Percentiles rank a stretch among this genome's conserved stretches.
Conservation (phyloP, 805 yeast species). For the Naumovozyma baii region DNA sequence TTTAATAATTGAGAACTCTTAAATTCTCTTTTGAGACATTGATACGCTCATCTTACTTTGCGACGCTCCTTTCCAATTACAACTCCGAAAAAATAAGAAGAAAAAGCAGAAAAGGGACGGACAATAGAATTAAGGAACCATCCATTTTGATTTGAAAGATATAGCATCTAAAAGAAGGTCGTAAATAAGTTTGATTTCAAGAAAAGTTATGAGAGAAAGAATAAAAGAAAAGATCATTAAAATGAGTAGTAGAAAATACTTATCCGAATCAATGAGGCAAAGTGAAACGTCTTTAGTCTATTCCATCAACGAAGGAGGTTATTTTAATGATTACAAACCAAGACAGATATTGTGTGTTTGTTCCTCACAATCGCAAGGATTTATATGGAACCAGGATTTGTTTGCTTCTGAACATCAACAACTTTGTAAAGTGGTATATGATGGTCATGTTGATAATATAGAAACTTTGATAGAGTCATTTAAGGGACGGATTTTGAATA, state of each 20-base stretch:
- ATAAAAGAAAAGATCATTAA: neutral
- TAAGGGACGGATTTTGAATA: slow-evolving; percentile 2
- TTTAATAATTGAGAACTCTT: no score
- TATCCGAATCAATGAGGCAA: slow-evolving; percentile 1
- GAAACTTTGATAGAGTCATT: slow-evolving; percentile 7
- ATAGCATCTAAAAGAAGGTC: no score
- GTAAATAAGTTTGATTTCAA: no score
- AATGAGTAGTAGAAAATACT: neutral
- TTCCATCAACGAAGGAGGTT: neutral
- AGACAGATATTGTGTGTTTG: slow-evolving; percentile 8
- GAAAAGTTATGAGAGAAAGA: neutral
- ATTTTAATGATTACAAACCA: neutral
- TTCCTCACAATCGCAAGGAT: slow-evolving; percentile 55
- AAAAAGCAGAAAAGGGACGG: no score
- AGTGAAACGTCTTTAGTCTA: slow-evolving; percentile 5
- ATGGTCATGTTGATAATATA: slow-evolving; percentile 21
- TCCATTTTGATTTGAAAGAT: no score
- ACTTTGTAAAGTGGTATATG: slow-evolving; percentile 33
- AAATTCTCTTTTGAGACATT: no score
- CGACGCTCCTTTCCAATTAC: no score
- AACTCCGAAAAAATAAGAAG: no score
- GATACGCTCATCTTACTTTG: no score
- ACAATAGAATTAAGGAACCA: no score
- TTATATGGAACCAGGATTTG: slow-evolving; percentile 65
- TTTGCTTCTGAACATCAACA: slow-evolving; percentile 68